These are phyloP conservation scores for Pleoardoris graminearum DNA, from an alignment of 2,329 filamentous ascomycete genomes.

Conservation along the genomic window DNA sequence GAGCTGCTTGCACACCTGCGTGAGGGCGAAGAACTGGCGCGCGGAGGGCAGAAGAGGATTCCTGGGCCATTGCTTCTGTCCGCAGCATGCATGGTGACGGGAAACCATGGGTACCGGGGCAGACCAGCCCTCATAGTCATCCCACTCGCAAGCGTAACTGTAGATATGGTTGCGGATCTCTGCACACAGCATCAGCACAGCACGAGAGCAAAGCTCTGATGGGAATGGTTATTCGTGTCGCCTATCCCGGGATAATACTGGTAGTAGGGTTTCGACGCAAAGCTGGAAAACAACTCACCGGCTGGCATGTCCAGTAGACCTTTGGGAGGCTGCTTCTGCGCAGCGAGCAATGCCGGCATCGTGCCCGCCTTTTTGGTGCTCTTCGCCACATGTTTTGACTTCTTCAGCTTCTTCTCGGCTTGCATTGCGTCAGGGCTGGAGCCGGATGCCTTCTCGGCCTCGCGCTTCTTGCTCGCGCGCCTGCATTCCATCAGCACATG, in stretches of 20 bases:
- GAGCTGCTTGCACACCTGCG: constrained; percentile 8
- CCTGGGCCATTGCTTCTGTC: neutral
- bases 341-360: neutral
- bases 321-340: neutral
- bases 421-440: neutral
- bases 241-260: too few relatives aligned
- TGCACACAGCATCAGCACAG: neutral
- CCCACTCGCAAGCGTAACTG: constrained; percentile 10
- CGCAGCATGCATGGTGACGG: neutral
- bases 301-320: neutral
- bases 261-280: neutral
- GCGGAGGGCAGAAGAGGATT: neutral
- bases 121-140: neutral
- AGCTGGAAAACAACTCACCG: neutral
- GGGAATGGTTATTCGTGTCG: neutral
- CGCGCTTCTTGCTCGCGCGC: neutral
- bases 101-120: neutral
- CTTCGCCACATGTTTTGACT: neutral
- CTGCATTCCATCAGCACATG: neutral
- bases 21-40: constrained; percentile 7
- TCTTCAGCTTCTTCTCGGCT: neutral
- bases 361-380: neutral
- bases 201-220: neutral
- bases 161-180: constrained; percentile 23
- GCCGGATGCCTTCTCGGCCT: neutral